Evolutionary conservation across 2,329 filamentous ascomycete genomes (phyloP).

Genomic region (Drechslerella coelobrocha): DNA sequence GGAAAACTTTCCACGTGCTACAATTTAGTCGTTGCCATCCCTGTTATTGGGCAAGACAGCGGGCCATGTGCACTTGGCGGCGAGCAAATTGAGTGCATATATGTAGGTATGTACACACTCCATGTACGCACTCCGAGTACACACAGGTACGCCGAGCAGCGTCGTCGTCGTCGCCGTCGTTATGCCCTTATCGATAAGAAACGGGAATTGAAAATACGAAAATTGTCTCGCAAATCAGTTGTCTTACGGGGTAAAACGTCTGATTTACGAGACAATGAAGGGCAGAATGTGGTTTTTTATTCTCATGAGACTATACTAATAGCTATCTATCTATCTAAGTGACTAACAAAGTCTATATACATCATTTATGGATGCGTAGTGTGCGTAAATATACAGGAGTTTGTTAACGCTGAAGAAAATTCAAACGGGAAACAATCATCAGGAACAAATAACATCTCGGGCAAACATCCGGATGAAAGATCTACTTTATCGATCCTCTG

Average conservation of each 20-base stretch:
- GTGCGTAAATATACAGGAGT: too few species aligned
- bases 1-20: neutral
- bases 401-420: too few species aligned
- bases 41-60: neutral
- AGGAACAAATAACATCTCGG: too few species aligned
- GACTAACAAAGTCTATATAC: neutral
- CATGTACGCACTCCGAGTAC: too few species aligned
- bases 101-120: too few species aligned
- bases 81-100: too few species aligned
- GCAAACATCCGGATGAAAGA: too few species aligned
- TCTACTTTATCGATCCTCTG: too few species aligned
- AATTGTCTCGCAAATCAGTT: constrained; percentile 49
- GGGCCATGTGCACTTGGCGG: neutral
- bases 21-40: neutral
- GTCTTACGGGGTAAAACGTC: constrained; percentile 50
- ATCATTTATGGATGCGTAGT: too few species aligned
- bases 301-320: neutral
- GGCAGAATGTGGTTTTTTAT: constrained; percentile 29
- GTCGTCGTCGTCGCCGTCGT: neutral
- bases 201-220: constrained; percentile 10
- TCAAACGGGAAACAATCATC: too few species aligned
- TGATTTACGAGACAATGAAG: constrained; percentile 51
- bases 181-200: constrained; percentile 43
- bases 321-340: constrained; percentile 7
- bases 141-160: too few species aligned